Evolutionary conservation across 192 early-diverging fungal genomes (phyloP).

Genomic region (Gamsiella multidivaricata): DNA sequence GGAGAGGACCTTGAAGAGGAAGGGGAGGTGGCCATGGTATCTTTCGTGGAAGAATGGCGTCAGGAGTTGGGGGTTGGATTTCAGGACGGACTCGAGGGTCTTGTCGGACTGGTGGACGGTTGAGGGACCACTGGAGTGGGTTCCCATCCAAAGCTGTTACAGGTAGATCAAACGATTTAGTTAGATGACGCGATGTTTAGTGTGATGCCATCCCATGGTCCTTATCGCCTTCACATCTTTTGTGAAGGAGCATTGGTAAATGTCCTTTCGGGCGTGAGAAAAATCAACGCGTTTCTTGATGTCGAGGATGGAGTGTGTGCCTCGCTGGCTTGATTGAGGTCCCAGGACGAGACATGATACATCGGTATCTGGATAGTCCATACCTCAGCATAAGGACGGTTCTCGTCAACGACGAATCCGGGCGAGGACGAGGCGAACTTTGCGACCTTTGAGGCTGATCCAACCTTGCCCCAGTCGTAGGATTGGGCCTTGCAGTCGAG

Average conservation of each 20-base stretch:
- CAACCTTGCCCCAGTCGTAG: conserved; percentile 98
- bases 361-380: background rate
- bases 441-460: conserved; percentile 84
- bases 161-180: background rate
- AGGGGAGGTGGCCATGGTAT: conserved; percentile 89
- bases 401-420: conserved; percentile 65
- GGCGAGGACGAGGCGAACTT: conserved; percentile 76
- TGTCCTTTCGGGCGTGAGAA: conserved; percentile 31
- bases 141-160: conserved; percentile 96
- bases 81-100: conserved; percentile 73
- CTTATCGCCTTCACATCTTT: too few relatives aligned
- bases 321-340: too few relatives aligned
- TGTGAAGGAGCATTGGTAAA: too few relatives aligned
- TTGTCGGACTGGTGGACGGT: conserved; percentile 50
- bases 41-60: conserved; percentile 62
- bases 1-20: conserved; percentile 95
- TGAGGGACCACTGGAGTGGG: conserved; percentile 93
- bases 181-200: conserved; percentile 3
- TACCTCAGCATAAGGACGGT: conserved; percentile 91
- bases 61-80: conserved; percentile 63
- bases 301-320: background rate
- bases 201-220: background rate
- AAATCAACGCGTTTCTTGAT: background rate
- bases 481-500: conserved; percentile 82
- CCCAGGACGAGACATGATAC: background rate